Base-by-base conservation (phyloP, 176 grass and related monocot species). In the Dendrocalamus sinicus region DNA sequence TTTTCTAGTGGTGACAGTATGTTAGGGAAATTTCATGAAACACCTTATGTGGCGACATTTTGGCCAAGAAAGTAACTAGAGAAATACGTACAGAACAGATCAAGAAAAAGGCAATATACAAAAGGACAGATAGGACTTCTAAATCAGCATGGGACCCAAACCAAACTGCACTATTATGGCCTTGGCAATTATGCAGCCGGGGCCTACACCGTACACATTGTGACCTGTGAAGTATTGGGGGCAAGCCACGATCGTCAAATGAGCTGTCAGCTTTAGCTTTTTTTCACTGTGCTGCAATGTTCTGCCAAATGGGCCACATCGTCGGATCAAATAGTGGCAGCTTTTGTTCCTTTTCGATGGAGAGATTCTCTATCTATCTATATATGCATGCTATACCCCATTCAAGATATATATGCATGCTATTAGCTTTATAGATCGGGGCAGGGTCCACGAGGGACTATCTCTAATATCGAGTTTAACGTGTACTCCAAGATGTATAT, bases 161-260 rank as follows among this genome's bases (percentile, higher is more conserved):
- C 40, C 28, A 51, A 89, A 73, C 67, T 32, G 57, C 87, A 84
- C 43, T 81, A 85, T 84, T 80, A 9, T 13, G 4, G 10, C 43
- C 15, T 43, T n/a, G 15, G 13, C 28, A 67, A 73, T 65, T 52
- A 46, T 52, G 76, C 28, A 82, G 2, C 61, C 4, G 20, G 7
- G 54, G 45, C 8, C 59, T 30, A 30, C 41, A 73, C 39, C 4
- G 5, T 46, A 32, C 9, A 61, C 16, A 62, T 30, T 32, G 53
- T 22, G 54, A 83, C 12, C 7, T 40, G 41, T 59, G 39, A 58
- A 54, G 23, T 47, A 8, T 22, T 17, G 8, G 9, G 14, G 6
- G 19, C 19, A 15, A 43, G 70, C 40, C 57, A 63, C 20, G 40
- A 77, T 5, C 9, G 12, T 35, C 32, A 35, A 35, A 3, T 35